Evolutionary conservation across 352 stramenopile genomes (phyloP), one percentile per base, ranked within the genome.

Genomic region (Phytophthora ohioensis): DNA sequence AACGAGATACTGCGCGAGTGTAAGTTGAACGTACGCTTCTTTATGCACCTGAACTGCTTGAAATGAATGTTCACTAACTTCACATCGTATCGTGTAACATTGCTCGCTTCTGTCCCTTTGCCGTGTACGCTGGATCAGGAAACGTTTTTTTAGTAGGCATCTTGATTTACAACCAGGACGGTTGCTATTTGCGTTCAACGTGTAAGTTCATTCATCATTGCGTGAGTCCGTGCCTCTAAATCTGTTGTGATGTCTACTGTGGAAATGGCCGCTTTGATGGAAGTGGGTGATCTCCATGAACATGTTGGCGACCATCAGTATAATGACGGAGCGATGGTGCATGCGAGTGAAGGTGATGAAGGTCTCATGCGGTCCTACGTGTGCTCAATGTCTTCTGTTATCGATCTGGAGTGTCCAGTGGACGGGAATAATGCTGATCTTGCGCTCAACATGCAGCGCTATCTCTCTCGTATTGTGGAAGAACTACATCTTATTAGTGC

Each of bases 391-490:
- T 77, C 70, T 5, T 73, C 70, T 30, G 66, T 73, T 32, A 49
- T 88, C 5, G 76, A 88, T 56, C 61, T 90, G 53, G 65, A 67
- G 7, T 55, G 71, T 21, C 68, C 72, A 10, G 57, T 66, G 7
- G 32, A 42, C 21, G 52, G 31, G 11, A 60, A 59, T 34, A 57
- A 17, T 34, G 41, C 42, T 32, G 71, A 80, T n/a, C 60, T 90
- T 17, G 45, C 65, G 3, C 48, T 67, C 1, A 84, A 69, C 34
- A 73, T 84, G 1, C 80, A 85, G 57, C 56, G 73, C 13, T 90
- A 85, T 49, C 69, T 87, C 41, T 75, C 64, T 65, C 62, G 76
- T 17, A 88, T 90, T n/a, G 76, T 82, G 13, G 73, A 88, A 42
- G 82, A 90, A 38, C 71, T 87, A 5, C 76, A 88, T 31, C 67